Conservation (phyloP, 495 filamentous ascomycete genomes). For the Penicillium desertorum region DNA sequence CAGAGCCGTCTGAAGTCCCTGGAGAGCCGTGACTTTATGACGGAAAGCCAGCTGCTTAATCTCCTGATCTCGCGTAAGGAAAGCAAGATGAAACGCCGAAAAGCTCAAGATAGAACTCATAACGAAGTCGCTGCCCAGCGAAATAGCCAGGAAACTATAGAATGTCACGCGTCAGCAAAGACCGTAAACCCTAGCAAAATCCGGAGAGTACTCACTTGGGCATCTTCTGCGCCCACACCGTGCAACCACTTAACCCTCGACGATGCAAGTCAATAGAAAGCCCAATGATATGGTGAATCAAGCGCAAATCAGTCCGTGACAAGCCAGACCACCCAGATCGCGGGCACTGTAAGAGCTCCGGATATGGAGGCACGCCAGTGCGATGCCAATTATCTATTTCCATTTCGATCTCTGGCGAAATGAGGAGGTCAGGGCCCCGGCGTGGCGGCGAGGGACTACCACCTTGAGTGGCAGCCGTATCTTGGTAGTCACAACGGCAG, state of each 20-base stretch:
- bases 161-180: constrained; percentile 7
- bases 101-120: constrained; percentile 91
- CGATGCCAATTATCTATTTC: constrained; percentile 80
- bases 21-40: constrained; percentile 79
- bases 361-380: constrained; percentile 85
- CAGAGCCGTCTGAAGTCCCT: constrained; percentile 85
- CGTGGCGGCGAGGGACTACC: constrained; percentile 63
- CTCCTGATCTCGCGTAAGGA: constrained; percentile 76
- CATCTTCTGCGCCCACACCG: constrained; percentile 88
- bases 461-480: constrained; percentile 59
- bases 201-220: constrained; percentile 66
- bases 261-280: constrained; percentile 79
- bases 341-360: constrained; percentile 69
- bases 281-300: constrained; percentile 88
- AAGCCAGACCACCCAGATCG: constrained; percentile 58
- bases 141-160: constrained; percentile 78
- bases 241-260: constrained; percentile 74
- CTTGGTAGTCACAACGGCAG: constrained; percentile 96
- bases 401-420: constrained; percentile 77
- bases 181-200: background rate
- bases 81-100: constrained; percentile 87
- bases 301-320: constrained; percentile 72
- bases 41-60: constrained; percentile 84
- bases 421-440: constrained; percentile 74
- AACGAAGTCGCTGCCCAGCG: constrained; percentile 77